A percentile compares a stretch with the other conserved stretches of the same genome.
Evolutionary conservation across 164 flowering plant species (phyloP).

Genomic region (Aristolochia californica): DNA sequence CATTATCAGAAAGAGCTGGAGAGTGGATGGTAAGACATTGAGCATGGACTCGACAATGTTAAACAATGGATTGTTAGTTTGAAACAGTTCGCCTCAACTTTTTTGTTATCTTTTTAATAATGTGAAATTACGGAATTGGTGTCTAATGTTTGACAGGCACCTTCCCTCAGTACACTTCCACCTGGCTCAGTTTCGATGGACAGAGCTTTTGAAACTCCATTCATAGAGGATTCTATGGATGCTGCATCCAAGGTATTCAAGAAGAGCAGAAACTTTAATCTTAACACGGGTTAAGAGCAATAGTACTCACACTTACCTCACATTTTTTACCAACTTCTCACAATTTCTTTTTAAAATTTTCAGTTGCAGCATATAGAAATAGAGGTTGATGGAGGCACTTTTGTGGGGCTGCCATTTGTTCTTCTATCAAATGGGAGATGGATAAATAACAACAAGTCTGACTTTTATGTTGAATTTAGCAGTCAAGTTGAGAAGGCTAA

Average conservation of each 20-base stretch:
- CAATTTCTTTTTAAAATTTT: neutral
- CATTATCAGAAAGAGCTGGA: conserved; percentile 54
- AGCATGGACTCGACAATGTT: neutral
- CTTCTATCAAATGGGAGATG: conserved; percentile 64
- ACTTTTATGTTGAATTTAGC: conserved; percentile 66
- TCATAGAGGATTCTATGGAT: conserved; percentile 27
- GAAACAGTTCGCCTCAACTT: neutral
- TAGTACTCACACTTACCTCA: neutral
- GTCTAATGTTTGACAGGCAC: conserved; percentile 39
- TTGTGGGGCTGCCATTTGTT: conserved; percentile 85
- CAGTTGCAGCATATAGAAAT: conserved; percentile 62
- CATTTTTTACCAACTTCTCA: neutral
- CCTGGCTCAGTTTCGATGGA: conserved; percentile 47
- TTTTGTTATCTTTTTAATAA: too few species aligned
- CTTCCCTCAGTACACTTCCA: conserved; percentile 59
- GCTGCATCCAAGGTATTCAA: conserved; percentile 35
- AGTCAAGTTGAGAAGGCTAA: conserved; percentile 27
- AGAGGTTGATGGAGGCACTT: conserved; percentile 50
- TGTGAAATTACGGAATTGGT: too few species aligned
- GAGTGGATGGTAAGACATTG: conserved; percentile 73
- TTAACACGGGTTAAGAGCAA: conserved; percentile 3
- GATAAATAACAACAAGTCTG: conserved; percentile 71
- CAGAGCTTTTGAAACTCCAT: conserved; percentile 56
- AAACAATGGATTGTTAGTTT: conserved; percentile 1
- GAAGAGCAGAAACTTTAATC: conserved; percentile 3